Base-by-base conservation (phyloP, 768 basidiomycete species). In the Calocera viscosa region DNA sequence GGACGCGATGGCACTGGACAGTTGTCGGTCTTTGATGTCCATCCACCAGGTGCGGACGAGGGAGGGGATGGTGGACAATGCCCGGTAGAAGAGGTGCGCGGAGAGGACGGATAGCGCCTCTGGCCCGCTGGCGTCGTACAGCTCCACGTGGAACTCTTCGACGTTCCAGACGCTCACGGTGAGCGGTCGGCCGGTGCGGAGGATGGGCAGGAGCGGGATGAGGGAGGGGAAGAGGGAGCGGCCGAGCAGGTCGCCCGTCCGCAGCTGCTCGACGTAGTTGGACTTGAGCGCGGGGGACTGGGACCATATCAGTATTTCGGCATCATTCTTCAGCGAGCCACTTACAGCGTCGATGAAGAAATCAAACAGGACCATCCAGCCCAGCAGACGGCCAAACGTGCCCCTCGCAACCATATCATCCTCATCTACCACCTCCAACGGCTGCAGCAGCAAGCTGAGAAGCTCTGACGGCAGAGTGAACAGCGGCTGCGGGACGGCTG, bases 351-450 rank as follows among this genome's bases (percentile, higher is more conserved):
- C 86, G 28, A 79, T 78, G 76, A 96, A 96, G 22, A 89, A 78
- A 72, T 94, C 91, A 69, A 96, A 87, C 0, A 87, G 74, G n/a
- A 91, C 77, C 87, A 94, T 90, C 94, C 93, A 96, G 1, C 82
- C 83, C 10, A 96, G 81, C n/a, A 96, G 77, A 69, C 84, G 83
- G 2, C 87, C 85, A 68, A 90, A 85, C 1, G 82, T 73, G 63
- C 78, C 80, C 80, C 75, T 69, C 67, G 70, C 73, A 68, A 64
- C 53, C 32, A 33, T 67, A 10, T 75, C 75, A 28, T 78, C 76
- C 8, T 66, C 72, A 7, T 80, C 80, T 2, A 77, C 78, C 0
- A 77, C 73, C 10, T 77, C 71, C 28, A 86, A 71, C 49, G 75
- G 79, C 38, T 76, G 78, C 66, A 82, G 82, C 14, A 95, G 74